Conservation (phyloP, 257 asterid genomes). For the Jaltomata sinuosa region DNA sequence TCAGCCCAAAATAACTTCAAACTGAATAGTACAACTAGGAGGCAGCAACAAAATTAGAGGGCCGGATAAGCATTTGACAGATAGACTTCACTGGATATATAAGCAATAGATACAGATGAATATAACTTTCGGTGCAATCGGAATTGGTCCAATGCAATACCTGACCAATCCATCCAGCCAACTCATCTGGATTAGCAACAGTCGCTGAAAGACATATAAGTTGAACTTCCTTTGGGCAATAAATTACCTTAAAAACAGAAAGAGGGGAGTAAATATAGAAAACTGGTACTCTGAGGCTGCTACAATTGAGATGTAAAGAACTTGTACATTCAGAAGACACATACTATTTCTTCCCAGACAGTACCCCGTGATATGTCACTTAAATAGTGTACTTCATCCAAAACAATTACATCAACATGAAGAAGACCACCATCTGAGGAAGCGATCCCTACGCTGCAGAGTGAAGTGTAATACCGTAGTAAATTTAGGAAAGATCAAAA, state of each 20-base stretch:
- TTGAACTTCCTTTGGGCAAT: slow-evolving; percentile 96
- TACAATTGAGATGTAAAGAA: slow-evolving; percentile 5
- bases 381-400: slow-evolving; percentile 99
- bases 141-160: slow-evolving; percentile 36
- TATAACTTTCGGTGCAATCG: neutral
- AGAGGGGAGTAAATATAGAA: slow-evolving; percentile 3
- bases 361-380: slow-evolving; percentile 98
- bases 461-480: neutral
- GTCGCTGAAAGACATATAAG: slow-evolving; percentile 96
- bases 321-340: slow-evolving; percentile 27
- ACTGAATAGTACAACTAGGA: neutral
- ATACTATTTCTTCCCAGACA: slow-evolving; percentile 98
- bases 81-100: neutral
- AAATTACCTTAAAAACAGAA: slow-evolving; percentile 55
- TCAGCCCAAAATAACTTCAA: neutral
- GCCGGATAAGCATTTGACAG: neutral
- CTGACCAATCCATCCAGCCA: slow-evolving; percentile 99
- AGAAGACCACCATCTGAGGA: slow-evolving; percentile 81
- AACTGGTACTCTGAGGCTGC: neutral
- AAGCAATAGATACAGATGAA: neutral
- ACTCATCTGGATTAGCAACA: slow-evolving; percentile 94
- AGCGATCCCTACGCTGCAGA: slow-evolving; percentile 68
- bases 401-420: slow-evolving; percentile 91
- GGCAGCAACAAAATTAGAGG: neutral
- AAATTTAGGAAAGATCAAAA: neutral